Conservation (phyloP, 169 alveolate genomes). For the Cytauxzoon felis region DNA sequence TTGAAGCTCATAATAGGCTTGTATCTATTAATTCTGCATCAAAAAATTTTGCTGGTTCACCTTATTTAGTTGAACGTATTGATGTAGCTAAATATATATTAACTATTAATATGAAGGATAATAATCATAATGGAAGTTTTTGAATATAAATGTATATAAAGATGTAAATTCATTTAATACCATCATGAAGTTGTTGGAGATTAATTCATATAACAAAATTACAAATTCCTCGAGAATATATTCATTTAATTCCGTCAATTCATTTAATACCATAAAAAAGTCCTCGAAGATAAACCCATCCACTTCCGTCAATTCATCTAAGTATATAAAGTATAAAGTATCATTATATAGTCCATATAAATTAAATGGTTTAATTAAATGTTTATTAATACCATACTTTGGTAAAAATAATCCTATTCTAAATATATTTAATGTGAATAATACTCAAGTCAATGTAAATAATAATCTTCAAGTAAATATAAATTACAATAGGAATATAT, state of each 20-base stretch:
- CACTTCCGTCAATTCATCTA: no score
- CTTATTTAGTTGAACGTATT: constrained; percentile 55
- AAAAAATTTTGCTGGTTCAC: constrained; percentile 48
- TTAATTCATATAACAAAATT: background rate
- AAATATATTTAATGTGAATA: background rate
- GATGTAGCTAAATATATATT: constrained; percentile 49
- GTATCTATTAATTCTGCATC: constrained; percentile 46
- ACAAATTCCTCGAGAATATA: no score
- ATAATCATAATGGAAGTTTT: no score
- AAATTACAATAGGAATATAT: no score
- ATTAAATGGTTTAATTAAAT: background rate
- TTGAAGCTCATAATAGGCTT: constrained; percentile 45
- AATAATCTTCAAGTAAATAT: no score
- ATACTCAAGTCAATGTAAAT: no score
- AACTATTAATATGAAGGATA: constrained; percentile 11
- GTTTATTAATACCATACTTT: background rate
- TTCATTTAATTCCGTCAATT: no score
- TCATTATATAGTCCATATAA: background rate
- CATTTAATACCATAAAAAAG: no score
- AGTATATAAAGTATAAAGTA: background rate
- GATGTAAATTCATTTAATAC: no score
- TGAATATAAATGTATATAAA: no score
- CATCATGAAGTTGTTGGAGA: background rate
- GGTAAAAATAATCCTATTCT: background rate
- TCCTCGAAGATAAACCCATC: no score